These are phyloP conservation scores for Avicennia marina DNA, from an alignment of 257 asterid genomes.

Conservation along the genomic window DNA sequence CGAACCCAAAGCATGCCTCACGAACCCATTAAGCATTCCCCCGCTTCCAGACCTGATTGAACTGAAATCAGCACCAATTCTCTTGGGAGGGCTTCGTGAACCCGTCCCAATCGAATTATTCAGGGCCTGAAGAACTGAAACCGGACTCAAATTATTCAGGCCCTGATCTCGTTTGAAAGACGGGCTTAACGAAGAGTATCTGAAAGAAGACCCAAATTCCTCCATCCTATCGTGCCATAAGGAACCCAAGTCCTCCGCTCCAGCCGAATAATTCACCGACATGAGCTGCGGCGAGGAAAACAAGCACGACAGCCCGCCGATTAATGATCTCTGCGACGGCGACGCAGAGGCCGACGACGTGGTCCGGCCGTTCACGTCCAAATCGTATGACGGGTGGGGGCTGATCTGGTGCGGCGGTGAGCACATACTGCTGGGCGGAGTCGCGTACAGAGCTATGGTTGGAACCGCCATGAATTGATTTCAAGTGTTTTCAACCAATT, in stretches of 20 bases:
- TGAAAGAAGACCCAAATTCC: slow-evolving; percentile 64
- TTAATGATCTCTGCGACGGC: slow-evolving; percentile 52
- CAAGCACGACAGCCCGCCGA: slow-evolving; percentile 66
- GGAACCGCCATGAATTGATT: slow-evolving; percentile 61
- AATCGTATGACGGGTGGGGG: slow-evolving; percentile 62
- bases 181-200: slow-evolving; percentile 63
- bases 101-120: slow-evolving; percentile 42
- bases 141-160: slow-evolving; percentile 89
- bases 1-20: slow-evolving; percentile 66
- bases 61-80: slow-evolving; percentile 47
- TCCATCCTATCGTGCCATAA: slow-evolving; percentile 73
- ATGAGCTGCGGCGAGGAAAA: slow-evolving; percentile 55
- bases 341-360: slow-evolving; percentile 58
- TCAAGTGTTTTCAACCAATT: slow-evolving; percentile 11
- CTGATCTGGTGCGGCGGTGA: slow-evolving; percentile 78
- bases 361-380: slow-evolving; percentile 58
- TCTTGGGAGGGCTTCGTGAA: slow-evolving; percentile 52
- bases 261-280: slow-evolving; percentile 47
- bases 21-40: slow-evolving; percentile 62
- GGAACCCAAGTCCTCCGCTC: slow-evolving; percentile 65
- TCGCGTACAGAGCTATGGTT: slow-evolving; percentile 79
- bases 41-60: slow-evolving; percentile 46
- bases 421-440: slow-evolving; percentile 73
- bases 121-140: slow-evolving; percentile 81
- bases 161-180: slow-evolving; percentile 63